Evolutionary conservation across 192 early-diverging fungal species (phyloP), one percentile per base, ranked within the genome.

Genomic region (Cetraspora pellucida): DNA sequence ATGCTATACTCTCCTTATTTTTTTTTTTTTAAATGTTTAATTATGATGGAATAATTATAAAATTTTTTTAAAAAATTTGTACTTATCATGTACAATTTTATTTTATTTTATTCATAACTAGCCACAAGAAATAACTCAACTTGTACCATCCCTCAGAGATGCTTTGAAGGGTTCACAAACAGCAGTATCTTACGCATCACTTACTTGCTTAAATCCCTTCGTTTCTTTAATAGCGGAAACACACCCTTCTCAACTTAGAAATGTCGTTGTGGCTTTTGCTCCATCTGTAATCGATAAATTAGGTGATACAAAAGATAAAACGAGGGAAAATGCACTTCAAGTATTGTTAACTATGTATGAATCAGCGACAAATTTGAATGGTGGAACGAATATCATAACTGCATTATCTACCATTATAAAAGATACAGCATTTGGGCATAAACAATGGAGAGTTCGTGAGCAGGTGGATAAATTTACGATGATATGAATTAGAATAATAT

Each of bases 391-490:
- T 59, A 60, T 59, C 4, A 44, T 58, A 8, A 43, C 27, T 23
- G 28, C 10, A 28, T 59, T 74, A 45, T 54, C 31, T 17, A 31
- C 31, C 11, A 74, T 25, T n/a, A 74, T 74, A 9, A 74, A 74
- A 37, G 72, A 74, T 10, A 59, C 30, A 19, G 72, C 72, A 43
- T 74, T 57, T 46, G 72, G 31, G 4, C 72, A 74, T 60, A 74
- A 74, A 44, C 47, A 44, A 13, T 74, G 72, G 72, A 74, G 54
- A 59, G 72, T 59, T 74, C 72, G 72, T 21, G 72, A 74, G 23
- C 72, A 74, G 55, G 72, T 74, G 55, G 44, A 27, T 30, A 37
- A 37, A 37, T 37, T 37, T 37, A 7, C 37, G 7, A 0, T 37
- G 37, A 37, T 6, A 37, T 37, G 8, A 64, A 64, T 3, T 3